phyloP scores from a whole-genome alignment of 1,139 yeast genomes.

The Saccharomyces hybrid region DNA sequence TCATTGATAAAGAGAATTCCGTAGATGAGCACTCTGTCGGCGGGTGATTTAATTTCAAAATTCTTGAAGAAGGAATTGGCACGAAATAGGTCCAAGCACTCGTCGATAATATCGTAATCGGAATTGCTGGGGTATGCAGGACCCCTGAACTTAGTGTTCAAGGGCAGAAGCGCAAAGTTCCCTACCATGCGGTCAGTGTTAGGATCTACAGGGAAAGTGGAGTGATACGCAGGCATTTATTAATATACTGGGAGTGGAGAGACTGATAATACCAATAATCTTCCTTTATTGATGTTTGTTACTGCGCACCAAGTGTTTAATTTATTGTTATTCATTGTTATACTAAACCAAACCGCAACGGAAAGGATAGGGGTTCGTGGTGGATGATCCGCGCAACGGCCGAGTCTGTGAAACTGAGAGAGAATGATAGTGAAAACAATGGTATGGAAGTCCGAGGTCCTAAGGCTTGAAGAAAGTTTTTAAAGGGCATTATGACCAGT shows the following conservation, averaged over 20 bases:
- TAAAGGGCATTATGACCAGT: neutral
- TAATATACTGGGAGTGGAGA: neutral
- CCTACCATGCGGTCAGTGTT: slow-evolving; percentile 43
- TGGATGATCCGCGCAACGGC: neutral
- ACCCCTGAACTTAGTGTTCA: slow-evolving; percentile 79
- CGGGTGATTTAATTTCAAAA: slow-evolving; percentile 93
- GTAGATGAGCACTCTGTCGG: slow-evolving; percentile 89
- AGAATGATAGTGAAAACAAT: neutral
- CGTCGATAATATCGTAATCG: slow-evolving; percentile 90
- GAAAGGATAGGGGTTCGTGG: slow-evolving; percentile 1
- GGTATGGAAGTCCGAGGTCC: neutral
- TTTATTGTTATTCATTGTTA: neutral
- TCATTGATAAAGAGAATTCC: slow-evolving; percentile 90
- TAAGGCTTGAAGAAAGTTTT: neutral
- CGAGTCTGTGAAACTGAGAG: neutral
- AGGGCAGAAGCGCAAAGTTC: slow-evolving; percentile 74
- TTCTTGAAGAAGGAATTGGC: slow-evolving; percentile 95
- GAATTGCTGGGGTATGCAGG: slow-evolving; percentile 72
- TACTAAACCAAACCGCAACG: neutral
- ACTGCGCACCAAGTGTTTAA: neutral
- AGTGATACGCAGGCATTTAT: slow-evolving; percentile 62
- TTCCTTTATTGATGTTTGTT: neutral
- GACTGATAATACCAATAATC: slow-evolving; percentile 3
- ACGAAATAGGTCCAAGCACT: slow-evolving; percentile 80
- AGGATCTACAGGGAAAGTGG: slow-evolving; percentile 75